Conservation (phyloP, 2,329 filamentous ascomycete genomes). For the Colletotrichum cuscutae region DNA sequence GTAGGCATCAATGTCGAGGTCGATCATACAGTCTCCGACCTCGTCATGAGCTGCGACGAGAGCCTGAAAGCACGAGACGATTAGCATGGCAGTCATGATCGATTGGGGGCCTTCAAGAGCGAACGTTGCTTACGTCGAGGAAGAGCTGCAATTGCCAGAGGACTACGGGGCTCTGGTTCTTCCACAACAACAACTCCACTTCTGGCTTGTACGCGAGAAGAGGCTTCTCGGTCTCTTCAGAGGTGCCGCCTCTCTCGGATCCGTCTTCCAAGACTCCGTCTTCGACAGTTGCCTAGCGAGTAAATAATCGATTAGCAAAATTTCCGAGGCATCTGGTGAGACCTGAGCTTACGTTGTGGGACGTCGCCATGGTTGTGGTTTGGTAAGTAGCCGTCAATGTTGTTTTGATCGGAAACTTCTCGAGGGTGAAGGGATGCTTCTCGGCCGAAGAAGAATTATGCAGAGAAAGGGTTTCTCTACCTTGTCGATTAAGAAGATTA, state of each 20-base stretch:
- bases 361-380: not conserved
- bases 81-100: not conserved
- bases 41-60: not conserved
- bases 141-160: not conserved
- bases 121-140: not conserved
- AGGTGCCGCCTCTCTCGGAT: too few relatives aligned
- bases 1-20: not conserved
- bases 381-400: not conserved
- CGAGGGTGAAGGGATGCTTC: not conserved
- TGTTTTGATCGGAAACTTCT: not conserved
- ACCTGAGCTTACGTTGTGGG: not conserved
- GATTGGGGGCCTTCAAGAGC: not conserved
- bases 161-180: not conserved
- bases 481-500: not conserved
- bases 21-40: not conserved
- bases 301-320: not conserved
- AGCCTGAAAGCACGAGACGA: not conserved
- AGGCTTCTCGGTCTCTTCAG: not conserved
- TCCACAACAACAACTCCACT: not conserved
- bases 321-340: not conserved
- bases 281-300: not conserved
- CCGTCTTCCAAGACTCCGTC: not conserved
- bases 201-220: not conserved
- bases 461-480: not conserved
- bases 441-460: not conserved